These are phyloP conservation scores for Puya raimondii DNA, from an alignment of 176 grass and related monocot genomes.

Conservation along the genomic window DNA sequence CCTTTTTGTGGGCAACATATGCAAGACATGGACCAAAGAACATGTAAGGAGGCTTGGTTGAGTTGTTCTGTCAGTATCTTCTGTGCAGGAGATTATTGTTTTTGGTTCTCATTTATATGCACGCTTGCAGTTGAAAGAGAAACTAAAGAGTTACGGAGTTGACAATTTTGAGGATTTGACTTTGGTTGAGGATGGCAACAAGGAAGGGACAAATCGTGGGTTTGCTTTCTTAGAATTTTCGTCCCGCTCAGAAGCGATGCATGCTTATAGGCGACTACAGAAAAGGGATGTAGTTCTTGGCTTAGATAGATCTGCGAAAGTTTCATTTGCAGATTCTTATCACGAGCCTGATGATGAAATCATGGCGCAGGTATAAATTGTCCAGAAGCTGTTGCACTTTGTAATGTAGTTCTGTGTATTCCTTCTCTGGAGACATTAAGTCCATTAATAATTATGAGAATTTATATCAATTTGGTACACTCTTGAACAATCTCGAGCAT, in stretches of 20 bases:
- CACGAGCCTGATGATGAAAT: constrained; percentile 79
- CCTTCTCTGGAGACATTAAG: background rate
- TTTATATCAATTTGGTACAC: too few species aligned
- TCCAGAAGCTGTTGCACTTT: background rate
- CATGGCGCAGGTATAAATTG: constrained; percentile 68
- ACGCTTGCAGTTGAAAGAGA: constrained; percentile 65
- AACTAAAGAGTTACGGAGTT: constrained; percentile 78
- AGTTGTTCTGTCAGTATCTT: constrained; percentile 9
- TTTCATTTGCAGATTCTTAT: constrained; percentile 92
- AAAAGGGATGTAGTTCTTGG: constrained; percentile 88
- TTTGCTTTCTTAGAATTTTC: constrained; percentile 95
- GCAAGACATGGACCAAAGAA: constrained; percentile 96
- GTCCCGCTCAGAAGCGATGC: constrained; percentile 75
- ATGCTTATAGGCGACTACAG: constrained; percentile 73
- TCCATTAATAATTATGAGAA: background rate
- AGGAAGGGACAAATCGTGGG: constrained; percentile 79
- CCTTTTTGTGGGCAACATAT: constrained; percentile 90
- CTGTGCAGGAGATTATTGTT: constrained; percentile 8
- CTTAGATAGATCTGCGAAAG: constrained; percentile 71
- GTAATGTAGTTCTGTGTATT: background rate
- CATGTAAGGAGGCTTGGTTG: constrained; percentile 34
- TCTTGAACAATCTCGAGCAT: too few species aligned
- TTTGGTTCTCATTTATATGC: constrained; percentile 23
- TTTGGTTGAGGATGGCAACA: constrained; percentile 65
- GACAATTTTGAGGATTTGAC: constrained; percentile 75